Evolutionary conservation across 169 alveolate genomes (phyloP).

Genomic region (Babesia ovata): DNA sequence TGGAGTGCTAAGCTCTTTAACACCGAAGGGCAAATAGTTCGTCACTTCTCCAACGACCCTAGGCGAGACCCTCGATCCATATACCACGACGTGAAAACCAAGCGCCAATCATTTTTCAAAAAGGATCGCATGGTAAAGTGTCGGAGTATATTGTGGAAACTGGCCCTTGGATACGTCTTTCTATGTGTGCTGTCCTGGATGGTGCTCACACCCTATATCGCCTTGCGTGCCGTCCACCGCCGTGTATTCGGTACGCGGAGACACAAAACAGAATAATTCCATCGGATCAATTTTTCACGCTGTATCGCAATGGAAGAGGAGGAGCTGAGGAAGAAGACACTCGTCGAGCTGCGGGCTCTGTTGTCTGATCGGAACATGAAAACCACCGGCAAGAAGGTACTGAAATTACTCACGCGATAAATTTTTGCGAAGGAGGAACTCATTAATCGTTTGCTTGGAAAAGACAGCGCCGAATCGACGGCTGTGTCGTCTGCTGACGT

Average conservation of each 20-base stretch:
- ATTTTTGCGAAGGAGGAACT: constrained; percentile 11
- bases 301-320: constrained; percentile 42
- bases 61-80: constrained; percentile 13
- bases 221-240: not conserved
- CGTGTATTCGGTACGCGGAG: not conserved
- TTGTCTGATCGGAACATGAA: constrained; percentile 31
- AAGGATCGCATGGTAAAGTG: constrained; percentile 15
- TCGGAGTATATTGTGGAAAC: constrained; percentile 10
- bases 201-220: constrained; percentile 46
- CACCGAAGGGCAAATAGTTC: constrained; percentile 17
- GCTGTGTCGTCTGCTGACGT: not conserved
- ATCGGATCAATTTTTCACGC: not conserved
- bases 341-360: constrained; percentile 53
- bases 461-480: not conserved
- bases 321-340: constrained; percentile 38
- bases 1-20: constrained; percentile 40
- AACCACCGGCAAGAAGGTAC: constrained; percentile 65
- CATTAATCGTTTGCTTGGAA: constrained; percentile 8
- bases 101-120: constrained; percentile 12
- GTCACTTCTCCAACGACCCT: constrained; percentile 1
- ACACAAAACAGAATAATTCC: not conserved
- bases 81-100: constrained; percentile 1
- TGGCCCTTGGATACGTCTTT: not conserved
- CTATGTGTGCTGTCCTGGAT: constrained; percentile 29
- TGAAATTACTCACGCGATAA: no score